phyloP scores from a whole-genome alignment of 1,284 basidiomycete species.

The Fistulina hepatica region DNA sequence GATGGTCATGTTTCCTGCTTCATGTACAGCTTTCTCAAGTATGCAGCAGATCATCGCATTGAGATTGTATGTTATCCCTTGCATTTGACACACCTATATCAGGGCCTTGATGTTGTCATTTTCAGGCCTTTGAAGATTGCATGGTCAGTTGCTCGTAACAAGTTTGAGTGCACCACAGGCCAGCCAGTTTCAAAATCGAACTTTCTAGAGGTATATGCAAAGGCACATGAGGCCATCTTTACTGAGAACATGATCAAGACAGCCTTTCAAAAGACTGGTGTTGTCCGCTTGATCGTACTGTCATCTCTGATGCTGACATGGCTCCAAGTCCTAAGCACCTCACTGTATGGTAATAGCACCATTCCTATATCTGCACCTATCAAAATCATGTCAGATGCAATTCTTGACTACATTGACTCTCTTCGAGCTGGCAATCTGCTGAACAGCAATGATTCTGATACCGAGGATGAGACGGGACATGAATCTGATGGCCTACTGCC shows the following conservation, averaged over 20 bases:
- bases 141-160: conserved; percentile 15
- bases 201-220: conserved; percentile 26
- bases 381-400: conserved; percentile 13
- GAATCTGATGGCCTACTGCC: no score
- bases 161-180: conserved; percentile 14
- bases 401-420: conserved; percentile 2
- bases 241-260: conserved; percentile 22
- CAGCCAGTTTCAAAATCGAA: conserved; percentile 21
- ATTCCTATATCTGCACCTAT: conserved; percentile 18
- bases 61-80: conserved; percentile 30
- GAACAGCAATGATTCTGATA: no score
- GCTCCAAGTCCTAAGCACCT: conserved; percentile 26
- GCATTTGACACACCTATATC: conserved; percentile 33
- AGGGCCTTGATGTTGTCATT: conserved; percentile 32
- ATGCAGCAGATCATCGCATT: conserved; percentile 25
- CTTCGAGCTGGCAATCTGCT: no score
- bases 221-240: conserved; percentile 23
- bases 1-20: conserved; percentile 36
- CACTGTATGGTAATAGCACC: conserved; percentile 13
- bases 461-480: no score
- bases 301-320: conserved; percentile 24
- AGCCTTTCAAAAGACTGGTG: conserved; percentile 29
- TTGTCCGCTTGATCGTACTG: conserved; percentile 25
- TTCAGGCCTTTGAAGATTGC: conserved; percentile 21
- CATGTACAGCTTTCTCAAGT: conserved; percentile 26